Evolutionary conservation across 257 asterid genomes (phyloP).

Genomic region (Asclepias syriaca): DNA sequence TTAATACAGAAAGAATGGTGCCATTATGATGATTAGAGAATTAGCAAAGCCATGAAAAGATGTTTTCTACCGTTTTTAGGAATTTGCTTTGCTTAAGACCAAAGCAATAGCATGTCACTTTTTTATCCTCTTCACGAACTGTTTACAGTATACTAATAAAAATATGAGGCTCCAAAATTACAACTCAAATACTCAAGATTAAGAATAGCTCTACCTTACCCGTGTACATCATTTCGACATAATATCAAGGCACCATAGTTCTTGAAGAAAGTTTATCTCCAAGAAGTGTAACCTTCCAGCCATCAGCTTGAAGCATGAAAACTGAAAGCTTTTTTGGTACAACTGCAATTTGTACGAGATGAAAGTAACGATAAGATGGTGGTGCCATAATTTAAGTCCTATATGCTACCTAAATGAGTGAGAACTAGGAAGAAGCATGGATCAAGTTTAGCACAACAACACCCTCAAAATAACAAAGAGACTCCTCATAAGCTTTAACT

Average conservation of each 20-base stretch:
- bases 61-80: background rate
- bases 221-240: background rate
- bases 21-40: background rate
- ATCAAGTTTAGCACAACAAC: background rate
- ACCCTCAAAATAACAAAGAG: background rate
- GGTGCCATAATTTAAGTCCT: background rate
- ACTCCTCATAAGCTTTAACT: background rate
- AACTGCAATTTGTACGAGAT: conserved; percentile 39
- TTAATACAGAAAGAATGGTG: background rate
- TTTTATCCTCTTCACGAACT: background rate
- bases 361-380: background rate
- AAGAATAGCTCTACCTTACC: conserved; percentile 12
- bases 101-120: conserved; percentile 2
- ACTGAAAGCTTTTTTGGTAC: conserved; percentile 74
- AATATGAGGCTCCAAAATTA: background rate
- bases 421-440: too few species aligned
- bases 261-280: conserved; percentile 67
- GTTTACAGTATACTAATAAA: background rate
- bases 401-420: background rate
- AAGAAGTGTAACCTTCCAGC: conserved; percentile 76
- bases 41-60: conserved; percentile 3
- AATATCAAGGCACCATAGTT: conserved; percentile 45
- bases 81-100: conserved; percentile 4
- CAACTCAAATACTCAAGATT: background rate
- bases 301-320: conserved; percentile 70